phyloP scores from a whole-genome alignment of 2,329 filamentous ascomycete species.

The Xylariales sp. region DNA sequence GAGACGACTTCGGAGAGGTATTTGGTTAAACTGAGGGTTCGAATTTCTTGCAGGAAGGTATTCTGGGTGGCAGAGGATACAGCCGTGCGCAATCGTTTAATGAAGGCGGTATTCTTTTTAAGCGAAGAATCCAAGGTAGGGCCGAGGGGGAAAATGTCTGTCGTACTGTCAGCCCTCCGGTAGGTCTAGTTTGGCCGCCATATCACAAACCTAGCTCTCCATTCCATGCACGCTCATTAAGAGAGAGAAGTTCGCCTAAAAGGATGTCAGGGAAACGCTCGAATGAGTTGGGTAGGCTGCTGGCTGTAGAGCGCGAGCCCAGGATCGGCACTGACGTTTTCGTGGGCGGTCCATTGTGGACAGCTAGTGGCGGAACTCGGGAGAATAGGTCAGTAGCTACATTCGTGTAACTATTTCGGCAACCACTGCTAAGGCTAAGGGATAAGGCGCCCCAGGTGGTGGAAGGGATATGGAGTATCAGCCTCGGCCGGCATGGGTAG shows the following conservation, averaged over 20 bases:
- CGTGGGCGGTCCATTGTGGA: conserved; percentile 72
- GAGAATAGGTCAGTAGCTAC: conserved; percentile 54
- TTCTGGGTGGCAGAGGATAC: conserved; percentile 81
- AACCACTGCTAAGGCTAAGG: conserved; percentile 61
- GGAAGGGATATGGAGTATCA: conserved; percentile 56
- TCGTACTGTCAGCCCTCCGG: conserved; percentile 37
- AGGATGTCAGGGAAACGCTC: conserved; percentile 23
- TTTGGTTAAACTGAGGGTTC: conserved; percentile 90
- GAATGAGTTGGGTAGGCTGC: not conserved
- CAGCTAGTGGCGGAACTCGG: conserved; percentile 51
- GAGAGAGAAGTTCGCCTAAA: conserved; percentile 86
- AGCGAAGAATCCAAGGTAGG: conserved; percentile 90
- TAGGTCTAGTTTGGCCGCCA: conserved; percentile 9
- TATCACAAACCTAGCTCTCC: conserved; percentile 78
- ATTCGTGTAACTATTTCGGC: conserved; percentile 55
- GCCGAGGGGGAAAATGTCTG: conserved; percentile 82
- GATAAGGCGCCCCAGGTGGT: conserved; percentile 55
- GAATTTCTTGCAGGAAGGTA: conserved; percentile 91
- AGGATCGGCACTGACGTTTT: conserved; percentile 63
- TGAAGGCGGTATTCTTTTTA: conserved; percentile 98
- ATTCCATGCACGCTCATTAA: conserved; percentile 89
- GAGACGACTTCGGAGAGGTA: conserved; percentile 98
- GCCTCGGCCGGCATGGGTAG: conserved; percentile 59
- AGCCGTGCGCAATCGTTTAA: conserved; percentile 92
- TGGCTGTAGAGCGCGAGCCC: not conserved